phyloP scores from a whole-genome alignment of 176 grass and related monocot species.

The Cenchrus fungigraminus region DNA sequence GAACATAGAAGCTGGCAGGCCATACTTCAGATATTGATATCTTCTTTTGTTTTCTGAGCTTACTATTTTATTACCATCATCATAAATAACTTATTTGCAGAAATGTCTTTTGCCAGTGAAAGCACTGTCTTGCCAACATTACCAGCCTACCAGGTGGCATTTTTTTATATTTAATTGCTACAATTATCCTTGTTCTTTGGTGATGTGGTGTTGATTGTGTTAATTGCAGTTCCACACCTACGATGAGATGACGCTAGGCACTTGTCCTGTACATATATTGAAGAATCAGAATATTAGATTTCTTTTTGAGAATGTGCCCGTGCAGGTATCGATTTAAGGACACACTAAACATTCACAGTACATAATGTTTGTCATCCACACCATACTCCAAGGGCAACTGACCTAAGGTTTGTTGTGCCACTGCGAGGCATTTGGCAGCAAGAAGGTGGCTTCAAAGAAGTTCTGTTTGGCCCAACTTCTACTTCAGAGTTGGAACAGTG shows the following conservation, averaged over 20 bases:
- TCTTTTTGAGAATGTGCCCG: not conserved
- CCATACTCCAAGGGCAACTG: not conserved
- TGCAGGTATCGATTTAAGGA: not conserved
- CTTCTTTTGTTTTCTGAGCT: not conserved
- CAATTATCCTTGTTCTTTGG: not conserved
- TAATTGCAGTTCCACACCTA: not conserved
- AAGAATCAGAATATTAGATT: not conserved
- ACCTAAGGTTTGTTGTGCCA: not conserved
- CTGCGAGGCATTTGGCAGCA: no score
- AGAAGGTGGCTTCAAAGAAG: not conserved
- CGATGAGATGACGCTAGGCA: not conserved
- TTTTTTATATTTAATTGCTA: not conserved
- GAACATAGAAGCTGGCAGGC: not conserved
- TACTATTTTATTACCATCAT: constrained; percentile 10
- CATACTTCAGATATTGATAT: not conserved
- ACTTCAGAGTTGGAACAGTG: not conserved
- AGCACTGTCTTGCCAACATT: not conserved
- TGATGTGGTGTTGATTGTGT: not conserved
- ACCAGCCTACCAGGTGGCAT: not conserved
- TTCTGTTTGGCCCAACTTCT: not conserved
- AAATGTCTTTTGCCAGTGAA: constrained; percentile 11
- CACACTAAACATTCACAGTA: not conserved
- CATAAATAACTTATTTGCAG: constrained; percentile 8
- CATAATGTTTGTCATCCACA: not conserved
- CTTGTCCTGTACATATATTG: not conserved